Percentiles rank a stretch among this genome's conserved stretches.
Evolutionary conservation across 1,284 basidiomycete species (phyloP).

Genomic region (Takashimella koratensis): DNA sequence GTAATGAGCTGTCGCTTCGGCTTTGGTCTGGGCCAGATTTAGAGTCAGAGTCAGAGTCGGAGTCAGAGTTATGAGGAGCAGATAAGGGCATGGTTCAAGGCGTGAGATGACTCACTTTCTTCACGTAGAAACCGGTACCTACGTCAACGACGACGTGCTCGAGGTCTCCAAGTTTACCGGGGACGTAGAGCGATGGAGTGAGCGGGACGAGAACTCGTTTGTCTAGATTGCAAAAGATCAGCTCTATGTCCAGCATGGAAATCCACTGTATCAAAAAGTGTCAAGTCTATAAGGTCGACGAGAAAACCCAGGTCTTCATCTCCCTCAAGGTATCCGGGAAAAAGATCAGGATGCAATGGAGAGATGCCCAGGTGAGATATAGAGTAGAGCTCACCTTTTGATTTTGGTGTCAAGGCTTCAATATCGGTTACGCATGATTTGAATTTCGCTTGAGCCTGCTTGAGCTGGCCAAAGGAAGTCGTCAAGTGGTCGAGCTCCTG

Average conservation of each 20-base stretch:
- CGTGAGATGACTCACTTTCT: constrained; percentile 65
- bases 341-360: too few relatives aligned
- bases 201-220: constrained; percentile 87
- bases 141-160: constrained; percentile 91
- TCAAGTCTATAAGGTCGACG: too few relatives aligned
- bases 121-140: constrained; percentile 93
- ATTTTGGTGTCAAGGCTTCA: constrained; percentile 68
- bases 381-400: constrained; percentile 57
- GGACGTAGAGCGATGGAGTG: constrained; percentile 91
- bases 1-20: constrained; percentile 76
- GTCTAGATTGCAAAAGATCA: too few relatives aligned
- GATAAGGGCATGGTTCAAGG: too few relatives aligned
- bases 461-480: constrained; percentile 86
- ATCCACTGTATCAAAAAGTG: too few relatives aligned
- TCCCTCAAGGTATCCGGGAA: too few relatives aligned
- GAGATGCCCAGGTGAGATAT: constrained; percentile 5
- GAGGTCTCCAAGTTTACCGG: constrained; percentile 77
- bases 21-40: constrained; percentile 66
- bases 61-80: too few relatives aligned
- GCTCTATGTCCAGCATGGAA: too few relatives aligned
- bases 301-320: too few relatives aligned
- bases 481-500: constrained; percentile 91
- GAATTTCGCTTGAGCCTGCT: constrained; percentile 90
- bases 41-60: constrained; percentile 4
- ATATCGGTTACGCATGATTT: constrained; percentile 77